These are phyloP conservation scores for Hypoxylon intermedium DNA, from an alignment of 495 filamentous ascomycete genomes.

Conservation along the genomic window DNA sequence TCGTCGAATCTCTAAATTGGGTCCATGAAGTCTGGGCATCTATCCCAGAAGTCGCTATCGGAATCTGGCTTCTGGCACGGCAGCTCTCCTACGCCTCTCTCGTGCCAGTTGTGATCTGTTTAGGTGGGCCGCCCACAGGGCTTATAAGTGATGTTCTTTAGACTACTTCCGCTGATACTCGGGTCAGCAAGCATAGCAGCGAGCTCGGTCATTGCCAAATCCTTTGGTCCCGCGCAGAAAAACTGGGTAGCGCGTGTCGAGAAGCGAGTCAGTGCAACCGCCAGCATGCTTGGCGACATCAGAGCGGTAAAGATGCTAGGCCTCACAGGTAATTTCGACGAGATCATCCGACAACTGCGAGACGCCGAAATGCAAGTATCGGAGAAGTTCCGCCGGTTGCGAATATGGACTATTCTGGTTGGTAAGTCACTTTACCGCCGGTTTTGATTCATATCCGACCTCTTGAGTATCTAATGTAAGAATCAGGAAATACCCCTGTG, in stretches of 20 bases:
- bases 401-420: constrained; percentile 36
- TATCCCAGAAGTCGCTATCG: background rate
- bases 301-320: constrained; percentile 56
- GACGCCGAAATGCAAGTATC: constrained; percentile 63
- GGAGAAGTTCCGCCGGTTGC: constrained; percentile 58
- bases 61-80: background rate
- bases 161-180: no score
- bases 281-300: constrained; percentile 50
- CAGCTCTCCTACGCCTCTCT: background rate
- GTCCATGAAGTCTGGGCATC: background rate
- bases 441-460: background rate
- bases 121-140: background rate
- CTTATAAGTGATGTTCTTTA: no score
- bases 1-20: background rate
- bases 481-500: constrained; percentile 55
- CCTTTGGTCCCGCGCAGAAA: background rate
- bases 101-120: background rate
- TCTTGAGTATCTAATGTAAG: background rate
- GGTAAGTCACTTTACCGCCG: constrained; percentile 7
- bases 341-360: constrained; percentile 55
- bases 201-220: background rate
- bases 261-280: constrained; percentile 43
- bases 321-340: constrained; percentile 29
- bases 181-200: no score
- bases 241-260: constrained; percentile 43